Evolutionary conservation across 257 asterid species (phyloP).

Genomic region (Fraxinus anomala): DNA sequence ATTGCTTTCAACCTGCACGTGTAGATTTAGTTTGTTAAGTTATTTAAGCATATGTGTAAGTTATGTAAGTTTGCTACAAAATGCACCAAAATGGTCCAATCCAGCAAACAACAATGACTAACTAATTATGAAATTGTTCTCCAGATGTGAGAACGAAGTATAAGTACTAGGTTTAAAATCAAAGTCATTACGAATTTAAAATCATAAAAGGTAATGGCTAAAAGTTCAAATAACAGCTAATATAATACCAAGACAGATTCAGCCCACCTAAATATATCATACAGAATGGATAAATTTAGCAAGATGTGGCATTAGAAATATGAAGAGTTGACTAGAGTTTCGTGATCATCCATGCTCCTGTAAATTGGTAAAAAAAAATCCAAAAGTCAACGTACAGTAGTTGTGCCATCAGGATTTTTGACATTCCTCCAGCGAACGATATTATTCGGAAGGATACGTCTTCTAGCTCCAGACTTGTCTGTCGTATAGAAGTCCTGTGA

Average conservation of each 20-base stretch:
- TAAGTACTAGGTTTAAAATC: not conserved
- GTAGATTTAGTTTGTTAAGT: not conserved
- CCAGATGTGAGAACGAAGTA: not conserved
- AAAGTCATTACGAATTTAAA: not conserved
- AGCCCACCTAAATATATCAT: not conserved
- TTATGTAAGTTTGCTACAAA: not conserved
- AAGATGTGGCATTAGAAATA: not conserved
- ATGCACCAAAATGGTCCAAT: not conserved
- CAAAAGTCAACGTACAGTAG: constrained; percentile 46
- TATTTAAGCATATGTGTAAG: not conserved
- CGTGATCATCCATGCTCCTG: not conserved
- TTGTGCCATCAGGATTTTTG: constrained; percentile 56
- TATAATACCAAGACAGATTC: not conserved
- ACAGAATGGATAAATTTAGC: not conserved
- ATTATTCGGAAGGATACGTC: constrained; percentile 49
- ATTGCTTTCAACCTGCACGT: constrained; percentile 58
- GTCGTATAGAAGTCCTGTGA: constrained; percentile 52
- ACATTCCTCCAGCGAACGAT: constrained; percentile 64
- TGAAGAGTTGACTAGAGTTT: not conserved
- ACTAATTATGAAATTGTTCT: not conserved
- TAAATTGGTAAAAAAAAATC: constrained; percentile 12
- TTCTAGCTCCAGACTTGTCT: constrained; percentile 54
- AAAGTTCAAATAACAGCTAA: not conserved
- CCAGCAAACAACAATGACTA: not conserved
- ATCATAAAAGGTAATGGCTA: not conserved